Evolutionary conservation across 441 rosid genomes (phyloP).

Genomic region (Populus hybrid): DNA sequence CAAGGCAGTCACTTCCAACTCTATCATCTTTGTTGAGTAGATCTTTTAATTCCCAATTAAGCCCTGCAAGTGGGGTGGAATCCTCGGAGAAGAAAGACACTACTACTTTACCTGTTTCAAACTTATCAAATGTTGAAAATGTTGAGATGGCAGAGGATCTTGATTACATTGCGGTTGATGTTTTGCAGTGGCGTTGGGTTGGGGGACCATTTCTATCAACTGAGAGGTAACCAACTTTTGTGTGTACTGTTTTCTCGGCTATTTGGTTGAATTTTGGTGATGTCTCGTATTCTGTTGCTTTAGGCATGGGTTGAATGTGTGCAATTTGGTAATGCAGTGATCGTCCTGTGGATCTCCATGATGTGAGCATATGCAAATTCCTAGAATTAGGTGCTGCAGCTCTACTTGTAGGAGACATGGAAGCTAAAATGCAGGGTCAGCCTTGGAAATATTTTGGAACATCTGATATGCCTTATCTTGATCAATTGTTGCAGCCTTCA

Average conservation of each 20-base stretch:
- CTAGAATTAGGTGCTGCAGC: slow-evolving; percentile 99
- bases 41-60: slow-evolving; percentile 83
- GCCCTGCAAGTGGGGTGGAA: slow-evolving; percentile 64
- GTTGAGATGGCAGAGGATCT: slow-evolving; percentile 56
- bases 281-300: slow-evolving; percentile 7
- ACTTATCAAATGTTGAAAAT: slow-evolving; percentile 65
- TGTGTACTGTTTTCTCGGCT: neutral
- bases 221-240: slow-evolving; percentile 62
- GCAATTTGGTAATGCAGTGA: slow-evolving; percentile 48
- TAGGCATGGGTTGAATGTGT: slow-evolving; percentile 16
- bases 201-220: slow-evolving; percentile 61
- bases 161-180: slow-evolving; percentile 73
- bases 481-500: slow-evolving; percentile 93
- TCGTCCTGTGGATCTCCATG: slow-evolving; percentile 58
- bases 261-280: slow-evolving; percentile 5
- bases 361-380: slow-evolving; percentile 65
- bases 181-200: slow-evolving; percentile 91
- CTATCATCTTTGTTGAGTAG: slow-evolving; percentile 81
- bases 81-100: slow-evolving; percentile 67
- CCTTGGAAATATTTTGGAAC: slow-evolving; percentile 95
- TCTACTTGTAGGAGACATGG: slow-evolving; percentile 91
- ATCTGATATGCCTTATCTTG: slow-evolving; percentile 90
- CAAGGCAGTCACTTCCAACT: slow-evolving; percentile 77
- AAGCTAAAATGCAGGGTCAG: slow-evolving; percentile 88
- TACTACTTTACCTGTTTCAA: slow-evolving; percentile 53